Evolutionary conservation across 805 yeast species (phyloP).

Genomic region (Starmerella sp.): DNA sequence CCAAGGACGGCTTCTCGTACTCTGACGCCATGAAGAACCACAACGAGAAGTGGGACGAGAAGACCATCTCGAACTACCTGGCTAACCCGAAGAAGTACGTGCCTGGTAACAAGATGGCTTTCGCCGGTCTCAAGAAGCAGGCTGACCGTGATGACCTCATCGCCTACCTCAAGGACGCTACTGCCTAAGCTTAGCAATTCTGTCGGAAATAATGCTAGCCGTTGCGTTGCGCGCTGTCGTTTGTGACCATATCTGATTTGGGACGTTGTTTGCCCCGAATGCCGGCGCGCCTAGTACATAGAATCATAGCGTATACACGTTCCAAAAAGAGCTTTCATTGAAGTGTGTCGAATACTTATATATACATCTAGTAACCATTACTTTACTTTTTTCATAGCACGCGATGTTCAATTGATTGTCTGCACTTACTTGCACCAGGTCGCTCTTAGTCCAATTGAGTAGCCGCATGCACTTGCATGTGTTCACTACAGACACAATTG

Average conservation of each 20-base stretch:
- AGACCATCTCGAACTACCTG: conserved; percentile 86
- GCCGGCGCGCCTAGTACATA: background rate
- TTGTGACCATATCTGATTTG: background rate
- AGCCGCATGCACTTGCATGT: no score
- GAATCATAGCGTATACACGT: background rate
- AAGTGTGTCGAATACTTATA: background rate
- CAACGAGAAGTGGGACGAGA: conserved; percentile 79
- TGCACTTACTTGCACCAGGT: no score
- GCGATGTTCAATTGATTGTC: no score
- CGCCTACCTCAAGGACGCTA: conserved; percentile 55
- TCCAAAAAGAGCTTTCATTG: background rate
- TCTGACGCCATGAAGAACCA: conserved; percentile 97
- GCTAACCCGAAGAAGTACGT: conserved; percentile 99
- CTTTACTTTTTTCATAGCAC: no score
- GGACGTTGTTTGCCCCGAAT: background rate
- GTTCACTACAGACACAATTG: no score
- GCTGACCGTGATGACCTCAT: conserved; percentile 97
- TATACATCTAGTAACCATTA: no score
- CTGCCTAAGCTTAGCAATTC: conserved; percentile 24
- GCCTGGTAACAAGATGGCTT: conserved; percentile 99
- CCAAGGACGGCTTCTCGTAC: conserved; percentile 86
- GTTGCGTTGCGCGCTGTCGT: background rate
- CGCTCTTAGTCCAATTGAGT: no score
- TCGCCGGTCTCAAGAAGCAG: conserved; percentile 98
- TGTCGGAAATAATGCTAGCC: background rate